phyloP scores from a whole-genome alignment of 2,329 filamentous ascomycete species.

The Apiospora phragmitis region DNA sequence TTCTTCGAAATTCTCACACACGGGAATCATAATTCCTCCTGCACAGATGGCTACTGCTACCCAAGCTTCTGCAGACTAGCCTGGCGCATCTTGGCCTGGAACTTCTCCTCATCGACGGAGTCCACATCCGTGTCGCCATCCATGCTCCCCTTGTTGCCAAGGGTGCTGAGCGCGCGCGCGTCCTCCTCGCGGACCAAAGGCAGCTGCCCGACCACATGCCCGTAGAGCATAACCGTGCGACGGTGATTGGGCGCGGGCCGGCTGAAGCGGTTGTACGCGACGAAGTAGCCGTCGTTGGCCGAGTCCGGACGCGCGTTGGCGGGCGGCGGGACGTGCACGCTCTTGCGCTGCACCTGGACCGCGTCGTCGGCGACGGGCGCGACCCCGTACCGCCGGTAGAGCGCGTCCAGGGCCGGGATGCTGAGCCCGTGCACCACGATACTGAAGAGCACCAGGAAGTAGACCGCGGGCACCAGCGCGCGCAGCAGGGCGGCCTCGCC shows the following conservation, averaged over 20 bases:
- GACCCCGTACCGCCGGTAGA: conserved; percentile 40
- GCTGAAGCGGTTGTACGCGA: conserved; percentile 48
- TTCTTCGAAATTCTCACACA: neutral
- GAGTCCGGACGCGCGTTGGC: conserved; percentile 36
- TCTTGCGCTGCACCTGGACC: conserved; percentile 36
- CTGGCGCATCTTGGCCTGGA: neutral
- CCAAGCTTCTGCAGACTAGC: neutral
- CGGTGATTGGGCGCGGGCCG: conserved; percentile 23
- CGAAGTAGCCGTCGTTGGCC: conserved; percentile 35
- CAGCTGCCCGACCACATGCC: neutral
- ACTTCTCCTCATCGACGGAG: neutral
- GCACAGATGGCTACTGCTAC: neutral
- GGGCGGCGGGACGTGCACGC: conserved; percentile 33
- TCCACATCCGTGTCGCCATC: neutral
- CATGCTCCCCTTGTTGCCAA: neutral
- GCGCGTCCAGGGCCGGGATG: conserved; percentile 40
- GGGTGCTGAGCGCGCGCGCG: neutral
- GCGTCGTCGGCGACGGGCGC: conserved; percentile 42
- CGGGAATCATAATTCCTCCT: too few relatives aligned
- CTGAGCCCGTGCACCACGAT: conserved; percentile 47
- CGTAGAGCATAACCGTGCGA: neutral
- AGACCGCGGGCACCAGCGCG: conserved; percentile 11
- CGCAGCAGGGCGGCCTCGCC: conserved; percentile 28
- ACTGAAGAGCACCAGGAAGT: conserved; percentile 28
- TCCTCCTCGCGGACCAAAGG: conserved; percentile 3